phyloP scores from a whole-genome alignment of 202 grass and related monocot species.

The Schoenoplectus triqueter region DNA sequence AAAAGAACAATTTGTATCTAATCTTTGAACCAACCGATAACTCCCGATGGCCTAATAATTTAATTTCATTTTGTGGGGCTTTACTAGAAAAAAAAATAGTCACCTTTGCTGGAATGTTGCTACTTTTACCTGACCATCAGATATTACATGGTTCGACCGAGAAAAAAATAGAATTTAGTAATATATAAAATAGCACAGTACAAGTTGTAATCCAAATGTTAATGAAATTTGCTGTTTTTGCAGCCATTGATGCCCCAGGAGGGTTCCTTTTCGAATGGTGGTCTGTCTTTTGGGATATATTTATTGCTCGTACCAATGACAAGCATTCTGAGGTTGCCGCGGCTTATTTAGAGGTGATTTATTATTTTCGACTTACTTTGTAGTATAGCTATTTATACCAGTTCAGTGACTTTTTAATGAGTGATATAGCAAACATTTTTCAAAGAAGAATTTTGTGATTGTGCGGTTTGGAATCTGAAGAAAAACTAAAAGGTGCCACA shows the following conservation, averaged over 20 bases:
- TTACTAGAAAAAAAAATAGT: not conserved
- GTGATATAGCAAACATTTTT: not conserved
- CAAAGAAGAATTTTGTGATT: not conserved
- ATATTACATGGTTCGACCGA: not conserved
- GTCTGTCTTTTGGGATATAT: slow-evolving; percentile 99
- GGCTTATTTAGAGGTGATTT: slow-evolving; percentile 86
- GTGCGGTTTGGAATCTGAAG: not conserved
- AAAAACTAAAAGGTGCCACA: not conserved
- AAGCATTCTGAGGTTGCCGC: slow-evolving; percentile 98
- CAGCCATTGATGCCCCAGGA: slow-evolving; percentile 99
- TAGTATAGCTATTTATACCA: not conserved
- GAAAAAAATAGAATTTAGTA: not conserved
- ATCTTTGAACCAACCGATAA: not conserved
- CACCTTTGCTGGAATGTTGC: not conserved
- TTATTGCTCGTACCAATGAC: slow-evolving; percentile 96
- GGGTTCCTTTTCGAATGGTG: slow-evolving; percentile 99
- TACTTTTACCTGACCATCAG: not conserved
- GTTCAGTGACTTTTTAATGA: not conserved
- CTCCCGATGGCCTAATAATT: not conserved
- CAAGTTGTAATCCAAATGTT: not conserved
- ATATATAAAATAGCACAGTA: too few species aligned
- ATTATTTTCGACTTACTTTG: not conserved
- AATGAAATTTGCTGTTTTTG: slow-evolving; percentile 43
- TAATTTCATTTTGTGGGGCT: not conserved
- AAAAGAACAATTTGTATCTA: not conserved